Percentiles rank a stretch among this genome's conserved stretches.
These are phyloP conservation scores for Colletotrichum australisinense DNA, from an alignment of 2,329 filamentous ascomycete species.

Conservation along the genomic window DNA sequence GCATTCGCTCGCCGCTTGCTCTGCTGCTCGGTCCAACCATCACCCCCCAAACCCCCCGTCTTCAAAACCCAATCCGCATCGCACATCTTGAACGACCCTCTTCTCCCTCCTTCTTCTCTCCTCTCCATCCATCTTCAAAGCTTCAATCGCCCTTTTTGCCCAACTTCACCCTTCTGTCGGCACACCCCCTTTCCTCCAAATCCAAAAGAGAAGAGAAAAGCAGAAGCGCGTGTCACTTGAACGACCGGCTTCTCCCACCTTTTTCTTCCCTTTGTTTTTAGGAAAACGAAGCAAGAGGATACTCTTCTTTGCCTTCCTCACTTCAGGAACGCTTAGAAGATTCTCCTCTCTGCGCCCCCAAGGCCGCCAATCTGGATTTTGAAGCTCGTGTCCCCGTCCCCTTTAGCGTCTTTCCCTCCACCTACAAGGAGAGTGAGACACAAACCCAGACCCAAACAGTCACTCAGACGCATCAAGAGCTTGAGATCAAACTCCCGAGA, in stretches of 20 bases:
- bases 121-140: conserved; percentile 35
- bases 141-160: conserved; percentile 28
- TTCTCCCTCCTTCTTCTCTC: conserved; percentile 36
- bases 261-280: conserved; percentile 62
- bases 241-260: conserved; percentile 45
- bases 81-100: conserved; percentile 35
- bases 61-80: conserved; percentile 40
- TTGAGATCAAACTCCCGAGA: conserved; percentile 77
- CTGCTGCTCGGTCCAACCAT: conserved; percentile 32
- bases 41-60: conserved; percentile 36
- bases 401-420: conserved; percentile 99
- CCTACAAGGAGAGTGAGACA: conserved; percentile 77
- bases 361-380: conserved; percentile 99
- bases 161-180: conserved; percentile 16
- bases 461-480: conserved; percentile 81
- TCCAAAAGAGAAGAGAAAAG: conserved; percentile 37
- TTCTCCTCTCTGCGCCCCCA: conserved; percentile 67
- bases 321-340: conserved; percentile 74
- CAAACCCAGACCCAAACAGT: conserved; percentile 56
- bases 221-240: conserved; percentile 36
- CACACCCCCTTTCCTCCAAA: conserved; percentile 31
- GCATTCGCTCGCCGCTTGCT: not conserved
- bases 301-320: conserved; percentile 74
- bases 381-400: conserved; percentile 98
- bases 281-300: conserved; percentile 73